phyloP scores from a whole-genome alignment of 441 rosid species.

The Flueggea neowawraea region DNA sequence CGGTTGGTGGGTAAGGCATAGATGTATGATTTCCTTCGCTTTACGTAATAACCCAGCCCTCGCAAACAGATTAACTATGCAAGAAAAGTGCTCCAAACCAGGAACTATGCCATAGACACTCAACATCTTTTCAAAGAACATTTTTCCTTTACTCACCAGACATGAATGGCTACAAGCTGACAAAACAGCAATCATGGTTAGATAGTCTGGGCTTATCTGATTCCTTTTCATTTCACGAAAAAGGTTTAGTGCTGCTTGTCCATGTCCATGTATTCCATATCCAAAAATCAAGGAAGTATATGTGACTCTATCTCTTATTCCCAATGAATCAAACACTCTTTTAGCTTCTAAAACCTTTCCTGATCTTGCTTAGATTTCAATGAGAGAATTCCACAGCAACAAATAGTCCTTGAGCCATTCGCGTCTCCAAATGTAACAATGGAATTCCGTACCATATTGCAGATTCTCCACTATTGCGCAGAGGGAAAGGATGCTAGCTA shows the following conservation, averaged over 20 bases:
- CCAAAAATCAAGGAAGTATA: constrained; percentile 82
- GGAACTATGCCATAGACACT: constrained; percentile 40
- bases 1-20: constrained; percentile 57
- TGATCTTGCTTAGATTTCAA: constrained; percentile 77
- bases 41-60: constrained; percentile 62
- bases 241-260: constrained; percentile 42
- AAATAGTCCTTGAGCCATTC: constrained; percentile 40
- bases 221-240: constrained; percentile 51
- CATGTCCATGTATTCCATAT: constrained; percentile 71
- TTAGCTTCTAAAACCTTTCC: constrained; percentile 60
- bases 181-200: constrained; percentile 74
- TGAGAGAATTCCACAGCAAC: constrained; percentile 66
- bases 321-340: constrained; percentile 50
- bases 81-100: constrained; percentile 53
- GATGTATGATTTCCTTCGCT: constrained; percentile 45
- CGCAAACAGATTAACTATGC: constrained; percentile 80
- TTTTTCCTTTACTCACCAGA: constrained; percentile 52
- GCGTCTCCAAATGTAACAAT: constrained; percentile 61
- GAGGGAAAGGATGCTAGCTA: constrained; percentile 74
- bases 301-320: constrained; percentile 58
- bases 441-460: constrained; percentile 79
- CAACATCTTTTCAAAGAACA: constrained; percentile 47
- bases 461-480: constrained; percentile 75
- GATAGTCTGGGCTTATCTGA: constrained; percentile 60
- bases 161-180: constrained; percentile 86